Base-by-base conservation (phyloP, 2,329 filamentous ascomycete genomes). In the Aspergillus tamarii region DNA sequence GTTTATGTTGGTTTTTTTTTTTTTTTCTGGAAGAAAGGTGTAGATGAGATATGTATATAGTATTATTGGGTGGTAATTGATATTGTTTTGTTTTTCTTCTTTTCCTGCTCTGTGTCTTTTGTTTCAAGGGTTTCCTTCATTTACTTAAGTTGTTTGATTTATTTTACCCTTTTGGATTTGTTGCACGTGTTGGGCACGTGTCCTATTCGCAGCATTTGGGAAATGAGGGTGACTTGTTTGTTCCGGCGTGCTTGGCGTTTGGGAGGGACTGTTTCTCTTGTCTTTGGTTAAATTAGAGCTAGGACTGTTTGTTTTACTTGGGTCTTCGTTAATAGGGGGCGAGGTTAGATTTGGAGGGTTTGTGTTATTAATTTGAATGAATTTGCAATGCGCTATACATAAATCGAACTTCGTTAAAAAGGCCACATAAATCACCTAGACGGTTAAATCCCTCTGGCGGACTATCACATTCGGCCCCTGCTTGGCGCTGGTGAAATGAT, bases 401-500 rank as follows among this genome's bases (percentile, higher is more conserved):
- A 19, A 52, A 52, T 52, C 28, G 48, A 36, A 32, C 48, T 52
- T 52, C 48, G 21, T 32, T 52, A 52, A 5, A 32, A 28, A 19
- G 14, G 26, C 19, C 26, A 19, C 6, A 16, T 48, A 30, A 14
- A 19, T 26, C 7, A 26, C 46, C 46, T 50, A 52, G 28, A n/a
- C 28, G 48, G 28, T 39, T 41, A 39, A 11, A 55, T 23, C n/a
- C 32, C 32, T 55, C n/a, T 12, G 34, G 34, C 32, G 52, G 30
- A 69, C 65, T 54, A 74, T 64, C 41, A 79, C 75, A 66, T 77
- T 77, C 8, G 77, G 77, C 4, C 77, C 77, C 41, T 74, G 67
- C 68, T 79, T 79, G 4, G 74, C 69, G 60, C 73, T 75, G 46
- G 76, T 77, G 60, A 79, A 79, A 66, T 79, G 77, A 64, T 79